Evolutionary conservation across 2,329 filamentous ascomycete genomes (phyloP).

Genomic region (Rhinocladiella mackenziei): DNA sequence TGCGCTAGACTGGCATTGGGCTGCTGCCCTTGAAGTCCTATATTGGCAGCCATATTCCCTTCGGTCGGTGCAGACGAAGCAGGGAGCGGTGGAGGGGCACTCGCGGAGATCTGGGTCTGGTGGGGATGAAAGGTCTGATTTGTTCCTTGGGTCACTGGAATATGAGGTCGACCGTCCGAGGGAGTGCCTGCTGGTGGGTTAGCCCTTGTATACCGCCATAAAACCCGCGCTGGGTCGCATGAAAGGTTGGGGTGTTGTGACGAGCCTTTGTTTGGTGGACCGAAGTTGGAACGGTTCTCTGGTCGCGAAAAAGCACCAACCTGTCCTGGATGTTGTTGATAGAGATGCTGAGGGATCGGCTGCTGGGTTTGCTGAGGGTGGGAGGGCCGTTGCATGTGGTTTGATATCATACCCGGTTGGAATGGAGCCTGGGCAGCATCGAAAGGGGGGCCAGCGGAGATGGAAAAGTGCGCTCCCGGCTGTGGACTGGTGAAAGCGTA

Average conservation of each 20-base stretch:
- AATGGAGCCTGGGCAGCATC: constrained; percentile 25
- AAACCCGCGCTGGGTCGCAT: neutral
- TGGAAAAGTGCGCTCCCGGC: constrained; percentile 10
- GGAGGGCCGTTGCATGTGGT: constrained; percentile 19
- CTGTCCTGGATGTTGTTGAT: constrained; percentile 27
- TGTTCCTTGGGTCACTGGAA: constrained; percentile 25
- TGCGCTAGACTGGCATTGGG: constrained; percentile 21
- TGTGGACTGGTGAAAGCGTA: constrained; percentile 20
- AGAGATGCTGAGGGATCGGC: constrained; percentile 19
- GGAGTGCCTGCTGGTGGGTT: constrained; percentile 15
- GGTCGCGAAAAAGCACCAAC: constrained; percentile 13
- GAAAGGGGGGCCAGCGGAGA: constrained; percentile 19
- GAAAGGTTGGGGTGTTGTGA: constrained; percentile 1
- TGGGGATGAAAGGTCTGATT: constrained; percentile 10
- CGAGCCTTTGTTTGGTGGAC: constrained; percentile 16
- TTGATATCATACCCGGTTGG: constrained; percentile 21
- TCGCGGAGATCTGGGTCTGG: constrained; percentile 9
- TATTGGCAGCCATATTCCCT: constrained; percentile 13
- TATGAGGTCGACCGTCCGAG: constrained; percentile 22
- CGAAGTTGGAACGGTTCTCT: constrained; percentile 10
- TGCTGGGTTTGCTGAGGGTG: constrained; percentile 24
- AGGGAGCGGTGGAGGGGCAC: constrained; percentile 6
- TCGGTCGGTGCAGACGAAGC: constrained; percentile 9
- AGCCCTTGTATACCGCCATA: neutral
- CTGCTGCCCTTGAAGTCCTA: constrained; percentile 16